Percentiles rank a stretch among this genome's conserved stretches.
Evolutionary conservation across 164 flowering plant species (phyloP).

Genomic region (Chloranthus sessilifolius): DNA sequence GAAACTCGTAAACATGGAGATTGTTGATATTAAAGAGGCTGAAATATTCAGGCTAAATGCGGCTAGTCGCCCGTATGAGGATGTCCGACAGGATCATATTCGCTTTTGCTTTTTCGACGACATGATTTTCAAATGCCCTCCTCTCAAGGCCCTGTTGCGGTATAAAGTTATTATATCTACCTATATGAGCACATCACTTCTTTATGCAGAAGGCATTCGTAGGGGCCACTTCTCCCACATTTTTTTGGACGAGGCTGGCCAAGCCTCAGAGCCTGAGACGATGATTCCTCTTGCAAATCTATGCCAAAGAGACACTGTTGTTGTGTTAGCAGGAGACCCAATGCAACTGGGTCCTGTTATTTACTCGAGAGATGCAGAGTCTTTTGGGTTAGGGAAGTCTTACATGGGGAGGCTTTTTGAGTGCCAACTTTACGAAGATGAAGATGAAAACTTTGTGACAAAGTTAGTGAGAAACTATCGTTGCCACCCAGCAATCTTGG

Average conservation of each 20-base stretch:
- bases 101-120: conserved; percentile 63
- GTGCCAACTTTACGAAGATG: conserved; percentile 36
- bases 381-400: conserved; percentile 70
- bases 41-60: conserved; percentile 88
- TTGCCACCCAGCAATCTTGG: conserved; percentile 65
- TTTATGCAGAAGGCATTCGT: conserved; percentile 59
- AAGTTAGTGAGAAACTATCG: conserved; percentile 80
- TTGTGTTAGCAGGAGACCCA: conserved; percentile 95
- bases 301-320: conserved; percentile 46
- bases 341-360: conserved; percentile 89
- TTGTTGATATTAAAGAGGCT: conserved; percentile 26
- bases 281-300: conserved; percentile 74
- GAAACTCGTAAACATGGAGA: conserved; percentile 33
- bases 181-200: conserved; percentile 69
- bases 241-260: conserved; percentile 96
- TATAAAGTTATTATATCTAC: conserved; percentile 79
- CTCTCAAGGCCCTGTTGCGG: conserved; percentile 32
- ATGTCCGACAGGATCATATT: conserved; percentile 43
- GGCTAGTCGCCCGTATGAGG: conserved; percentile 53
- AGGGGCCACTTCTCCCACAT: conserved; percentile 80
- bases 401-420: conserved; percentile 77
- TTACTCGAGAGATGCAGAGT: conserved; percentile 61
- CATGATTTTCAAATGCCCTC: conserved; percentile 56
- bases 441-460: conserved; percentile 54
- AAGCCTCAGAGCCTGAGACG: conserved; percentile 95